These are phyloP conservation scores for Russula earlei DNA, from an alignment of 768 basidiomycete species.

Conservation along the genomic window DNA sequence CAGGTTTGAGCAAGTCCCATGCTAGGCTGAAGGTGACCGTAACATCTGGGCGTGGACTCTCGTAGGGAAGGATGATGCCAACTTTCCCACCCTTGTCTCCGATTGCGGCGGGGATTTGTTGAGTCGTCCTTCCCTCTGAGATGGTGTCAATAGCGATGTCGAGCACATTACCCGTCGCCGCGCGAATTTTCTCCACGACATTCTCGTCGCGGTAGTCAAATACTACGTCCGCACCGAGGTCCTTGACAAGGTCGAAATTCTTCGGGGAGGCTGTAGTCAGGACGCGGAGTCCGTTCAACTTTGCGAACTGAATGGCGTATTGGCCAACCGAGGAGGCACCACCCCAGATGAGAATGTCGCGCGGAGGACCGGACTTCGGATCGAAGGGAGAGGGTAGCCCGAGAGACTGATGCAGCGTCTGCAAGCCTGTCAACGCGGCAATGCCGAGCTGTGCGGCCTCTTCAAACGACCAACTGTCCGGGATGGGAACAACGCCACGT, in stretches of 20 bases:
- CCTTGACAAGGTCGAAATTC: constrained; percentile 28
- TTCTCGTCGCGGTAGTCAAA: constrained; percentile 27
- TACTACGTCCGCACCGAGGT: constrained; percentile 29
- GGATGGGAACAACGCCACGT: constrained; percentile 1
- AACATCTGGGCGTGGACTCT: constrained; percentile 1
- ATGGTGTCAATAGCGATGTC: constrained; percentile 21
- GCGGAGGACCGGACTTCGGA: not conserved
- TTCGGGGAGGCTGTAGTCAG: constrained; percentile 29
- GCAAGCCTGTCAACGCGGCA: constrained; percentile 13
- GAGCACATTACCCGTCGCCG: constrained; percentile 18
- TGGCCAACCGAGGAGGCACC: constrained; percentile 29
- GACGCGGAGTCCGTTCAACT: constrained; percentile 26
- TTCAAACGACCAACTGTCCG: constrained; percentile 16
- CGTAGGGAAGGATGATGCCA: constrained; percentile 5
- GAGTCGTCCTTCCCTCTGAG: constrained; percentile 2
- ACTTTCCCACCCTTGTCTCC: constrained; percentile 16
- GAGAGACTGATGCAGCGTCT: constrained; percentile 10
- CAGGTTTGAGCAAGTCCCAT: not conserved
- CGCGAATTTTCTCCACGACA: constrained; percentile 23
- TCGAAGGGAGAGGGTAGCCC: constrained; percentile 10
- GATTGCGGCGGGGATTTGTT: constrained; percentile 8
- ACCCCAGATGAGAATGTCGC: constrained; percentile 13
- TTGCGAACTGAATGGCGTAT: constrained; percentile 28
- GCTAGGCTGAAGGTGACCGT: not conserved
- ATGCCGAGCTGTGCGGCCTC: constrained; percentile 17